Evolutionary conservation across 768 basidiomycete species (phyloP).

Genomic region (Trametes cubensis): DNA sequence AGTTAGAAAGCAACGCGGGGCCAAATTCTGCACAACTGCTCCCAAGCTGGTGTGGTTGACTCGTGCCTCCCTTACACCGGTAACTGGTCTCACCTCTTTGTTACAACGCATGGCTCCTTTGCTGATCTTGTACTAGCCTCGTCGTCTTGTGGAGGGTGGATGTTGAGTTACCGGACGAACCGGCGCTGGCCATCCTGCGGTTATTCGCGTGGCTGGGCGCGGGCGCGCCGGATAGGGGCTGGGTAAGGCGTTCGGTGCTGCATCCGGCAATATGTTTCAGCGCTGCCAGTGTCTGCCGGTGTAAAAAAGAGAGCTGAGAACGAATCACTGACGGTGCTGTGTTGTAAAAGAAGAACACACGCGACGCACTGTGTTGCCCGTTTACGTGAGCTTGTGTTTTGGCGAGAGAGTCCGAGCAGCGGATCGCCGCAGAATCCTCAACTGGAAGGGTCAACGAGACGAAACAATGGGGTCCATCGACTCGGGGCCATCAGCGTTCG

Average conservation of each 20-base stretch:
- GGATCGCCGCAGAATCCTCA: conserved; percentile 6
- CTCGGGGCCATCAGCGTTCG: neutral
- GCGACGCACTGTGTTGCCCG: neutral
- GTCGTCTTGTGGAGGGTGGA: neutral
- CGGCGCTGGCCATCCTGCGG: neutral
- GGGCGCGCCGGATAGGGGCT: neutral
- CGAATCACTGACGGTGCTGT: no score
- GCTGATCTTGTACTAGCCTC: neutral
- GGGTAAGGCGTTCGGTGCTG: neutral
- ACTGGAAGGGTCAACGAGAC: neutral
- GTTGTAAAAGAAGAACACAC: no score
- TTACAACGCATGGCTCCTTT: neutral
- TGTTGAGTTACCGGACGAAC: conserved; percentile 9
- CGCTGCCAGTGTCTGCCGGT: no score
- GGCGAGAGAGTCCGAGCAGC: neutral
- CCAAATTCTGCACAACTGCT: no score
- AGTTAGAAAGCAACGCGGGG: no score
- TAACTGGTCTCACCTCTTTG: neutral
- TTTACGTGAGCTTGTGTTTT: neutral
- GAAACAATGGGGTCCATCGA: neutral
- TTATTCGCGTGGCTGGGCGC: neutral
- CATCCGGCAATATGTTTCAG: no score
- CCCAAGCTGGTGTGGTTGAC: no score
- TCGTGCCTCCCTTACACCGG: neutral
- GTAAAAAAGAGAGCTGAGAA: no score